Percentiles rank a stretch among this genome's conserved stretches.
Evolutionary conservation across 768 basidiomycete species (phyloP).

Genomic region (Cubamyces lactineus): DNA sequence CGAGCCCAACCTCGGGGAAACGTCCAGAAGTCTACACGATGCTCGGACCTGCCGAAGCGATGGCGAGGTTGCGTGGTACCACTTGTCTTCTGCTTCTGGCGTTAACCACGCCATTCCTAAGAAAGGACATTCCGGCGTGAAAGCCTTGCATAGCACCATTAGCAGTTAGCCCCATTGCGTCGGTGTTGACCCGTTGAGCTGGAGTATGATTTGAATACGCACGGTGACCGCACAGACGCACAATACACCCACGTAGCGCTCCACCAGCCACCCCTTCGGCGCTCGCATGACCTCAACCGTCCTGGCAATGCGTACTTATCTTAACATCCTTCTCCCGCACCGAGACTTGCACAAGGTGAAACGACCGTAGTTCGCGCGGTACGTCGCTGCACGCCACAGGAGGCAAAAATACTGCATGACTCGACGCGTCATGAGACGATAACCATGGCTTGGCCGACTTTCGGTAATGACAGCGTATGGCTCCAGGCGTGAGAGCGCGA

Average conservation of each 20-base stretch:
- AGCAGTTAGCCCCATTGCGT: background rate
- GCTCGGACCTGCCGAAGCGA: constrained; percentile 9
- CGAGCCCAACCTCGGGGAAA: constrained; percentile 12
- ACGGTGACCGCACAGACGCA: constrained; percentile 7
- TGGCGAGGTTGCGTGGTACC: background rate
- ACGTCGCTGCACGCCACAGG: constrained; percentile 10
- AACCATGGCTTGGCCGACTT: constrained; percentile 18
- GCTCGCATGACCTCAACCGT: constrained; percentile 7
- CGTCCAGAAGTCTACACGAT: constrained; percentile 19
- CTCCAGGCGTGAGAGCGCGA: constrained; percentile 11
- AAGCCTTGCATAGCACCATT: background rate
- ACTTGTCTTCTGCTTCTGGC: background rate
- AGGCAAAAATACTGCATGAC: background rate
- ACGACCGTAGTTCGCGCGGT: constrained; percentile 16
- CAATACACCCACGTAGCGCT: background rate
- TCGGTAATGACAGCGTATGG: constrained; percentile 15
- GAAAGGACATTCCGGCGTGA: background rate
- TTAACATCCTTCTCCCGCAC: constrained; percentile 19
- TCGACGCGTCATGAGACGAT: constrained; percentile 9
- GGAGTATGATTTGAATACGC: background rate
- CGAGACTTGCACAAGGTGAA: constrained; percentile 11
- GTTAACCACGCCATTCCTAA: background rate
- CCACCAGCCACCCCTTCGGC: background rate
- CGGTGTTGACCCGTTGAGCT: background rate
- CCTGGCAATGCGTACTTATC: background rate